Evolutionary conservation across 2,329 filamentous ascomycete species (phyloP).

Genomic region (Calonectria leucothoes): DNA sequence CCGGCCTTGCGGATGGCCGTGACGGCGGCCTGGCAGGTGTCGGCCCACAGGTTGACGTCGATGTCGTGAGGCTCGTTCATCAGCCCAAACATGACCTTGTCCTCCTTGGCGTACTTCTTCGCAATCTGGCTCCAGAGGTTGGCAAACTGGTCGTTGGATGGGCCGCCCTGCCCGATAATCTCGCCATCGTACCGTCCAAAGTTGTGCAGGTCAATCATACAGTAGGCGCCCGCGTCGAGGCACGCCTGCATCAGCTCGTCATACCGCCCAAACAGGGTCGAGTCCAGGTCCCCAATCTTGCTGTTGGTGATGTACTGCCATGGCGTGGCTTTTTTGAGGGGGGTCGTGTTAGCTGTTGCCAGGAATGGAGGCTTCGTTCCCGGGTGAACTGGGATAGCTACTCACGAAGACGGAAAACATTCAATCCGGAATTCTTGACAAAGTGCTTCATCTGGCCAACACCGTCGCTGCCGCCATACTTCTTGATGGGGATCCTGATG

Average conservation of each 20-base stretch:
- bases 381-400: background rate
- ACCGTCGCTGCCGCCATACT: constrained; percentile 51
- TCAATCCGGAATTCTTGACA: constrained; percentile 60
- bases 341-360: constrained; percentile 9
- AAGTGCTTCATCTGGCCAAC: constrained; percentile 69
- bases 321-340: constrained; percentile 47
- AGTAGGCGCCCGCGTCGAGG: constrained; percentile 65
- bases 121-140: constrained; percentile 70
- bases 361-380: background rate
- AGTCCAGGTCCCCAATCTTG: constrained; percentile 62
- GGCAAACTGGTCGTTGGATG: constrained; percentile 68
- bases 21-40: constrained; percentile 71
- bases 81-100: constrained; percentile 68
- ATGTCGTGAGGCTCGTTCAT: constrained; percentile 78
- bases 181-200: constrained; percentile 70
- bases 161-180: constrained; percentile 75
- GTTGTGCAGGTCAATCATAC: constrained; percentile 71
- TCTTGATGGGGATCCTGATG: constrained; percentile 48
- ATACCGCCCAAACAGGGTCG: constrained; percentile 61
- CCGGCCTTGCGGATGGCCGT: constrained; percentile 73
- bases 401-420: constrained; percentile 65
- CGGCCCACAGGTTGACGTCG: constrained; percentile 67
- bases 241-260: constrained; percentile 68
- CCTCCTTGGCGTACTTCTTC: constrained; percentile 65
- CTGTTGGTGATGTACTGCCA: constrained; percentile 72